Evolutionary conservation across 257 asterid species (phyloP).

Genomic region (Misopates orontium): DNA sequence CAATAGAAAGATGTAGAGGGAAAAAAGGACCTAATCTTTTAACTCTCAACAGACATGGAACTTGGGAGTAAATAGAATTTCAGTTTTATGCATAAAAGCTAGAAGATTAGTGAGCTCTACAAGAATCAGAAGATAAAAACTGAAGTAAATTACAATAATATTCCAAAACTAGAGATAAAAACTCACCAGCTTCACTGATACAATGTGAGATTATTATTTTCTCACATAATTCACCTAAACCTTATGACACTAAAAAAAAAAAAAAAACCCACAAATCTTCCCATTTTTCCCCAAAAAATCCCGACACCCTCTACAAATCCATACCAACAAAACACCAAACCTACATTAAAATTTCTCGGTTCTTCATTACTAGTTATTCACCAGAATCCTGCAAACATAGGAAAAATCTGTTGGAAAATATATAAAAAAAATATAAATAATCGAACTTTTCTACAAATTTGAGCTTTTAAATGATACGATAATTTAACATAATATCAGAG

Average conservation of each 20-base stretch:
- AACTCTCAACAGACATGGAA: too few species aligned
- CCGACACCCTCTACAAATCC: constrained; percentile 27
- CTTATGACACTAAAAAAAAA: constrained; percentile 9
- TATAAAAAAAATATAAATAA: background rate
- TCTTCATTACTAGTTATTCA: constrained; percentile 28
- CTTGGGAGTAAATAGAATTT: too few species aligned
- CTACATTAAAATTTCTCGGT: constrained; percentile 14
- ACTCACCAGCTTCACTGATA: constrained; percentile 13
- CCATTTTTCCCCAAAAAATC: background rate
- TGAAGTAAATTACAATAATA: constrained; percentile 15
- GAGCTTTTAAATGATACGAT: too few species aligned
- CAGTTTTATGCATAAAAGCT: background rate
- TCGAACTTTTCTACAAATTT: too few species aligned
- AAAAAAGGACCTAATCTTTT: too few species aligned
- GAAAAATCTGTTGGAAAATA: background rate
- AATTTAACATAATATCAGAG: too few species aligned
- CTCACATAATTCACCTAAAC: constrained; percentile 18
- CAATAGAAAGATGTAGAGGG: too few species aligned
- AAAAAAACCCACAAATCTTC: background rate
- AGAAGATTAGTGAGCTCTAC: background rate
- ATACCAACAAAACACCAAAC: constrained; percentile 27
- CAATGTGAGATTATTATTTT: constrained; percentile 15
- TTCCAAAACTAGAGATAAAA: constrained; percentile 4
- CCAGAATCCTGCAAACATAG: constrained; percentile 32
- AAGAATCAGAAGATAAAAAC: constrained; percentile 15